Base-by-base conservation (phyloP, 192 early-diverging fungal species). In the Entomortierella chlamydospora region DNA sequence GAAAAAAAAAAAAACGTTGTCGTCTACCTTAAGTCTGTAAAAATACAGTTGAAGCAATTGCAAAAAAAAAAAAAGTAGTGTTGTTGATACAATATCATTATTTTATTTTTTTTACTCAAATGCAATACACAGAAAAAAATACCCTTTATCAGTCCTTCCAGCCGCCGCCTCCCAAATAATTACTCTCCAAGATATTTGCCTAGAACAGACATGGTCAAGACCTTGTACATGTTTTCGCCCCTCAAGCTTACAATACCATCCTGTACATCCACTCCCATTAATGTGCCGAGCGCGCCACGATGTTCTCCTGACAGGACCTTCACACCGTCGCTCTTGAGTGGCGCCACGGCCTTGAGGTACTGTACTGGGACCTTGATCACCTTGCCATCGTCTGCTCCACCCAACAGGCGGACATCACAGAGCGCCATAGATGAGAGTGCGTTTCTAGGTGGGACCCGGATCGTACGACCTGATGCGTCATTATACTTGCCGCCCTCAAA, bases 161-260 rank as follows among this genome's bases (percentile, higher is more conserved):
- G n/a, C n/a, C n/a, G n/a, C 34, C 34, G 10, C 34, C 10, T 37
- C 4, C 4, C 34, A 37, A 4, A 20, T 4, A 20, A n/a, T 43
- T 61, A 71, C 26, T 58, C 56, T 28, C 69, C 69, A n/a, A 78
- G 63, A 62, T 87, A 85, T 63, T 87, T 90, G 50, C 74, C 89
- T 43, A 90, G 72, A 22, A 76, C 73, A 31, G 59, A 73, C 83
- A 90, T 88, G 12, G 77, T 81, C 73, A 88, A 68, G 64, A 90
- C 86, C 49, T 85, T 85, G 81, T 86, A 89, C 57, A 84, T 87
- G 45, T 81, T 72, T 62, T 80, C 82, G 61, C 87, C 89, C 34
- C 86, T 82, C n/a, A 88, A 70, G 60, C 88, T 87, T 62, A 94
- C 91, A 82, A 93, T 90, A 54, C 87, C 93, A 59, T 93, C 93